Evolutionary conservation across 192 early-diverging fungal species (phyloP), one percentile per base, ranked within the genome.

Genomic region (Coemansia sp.): DNA sequence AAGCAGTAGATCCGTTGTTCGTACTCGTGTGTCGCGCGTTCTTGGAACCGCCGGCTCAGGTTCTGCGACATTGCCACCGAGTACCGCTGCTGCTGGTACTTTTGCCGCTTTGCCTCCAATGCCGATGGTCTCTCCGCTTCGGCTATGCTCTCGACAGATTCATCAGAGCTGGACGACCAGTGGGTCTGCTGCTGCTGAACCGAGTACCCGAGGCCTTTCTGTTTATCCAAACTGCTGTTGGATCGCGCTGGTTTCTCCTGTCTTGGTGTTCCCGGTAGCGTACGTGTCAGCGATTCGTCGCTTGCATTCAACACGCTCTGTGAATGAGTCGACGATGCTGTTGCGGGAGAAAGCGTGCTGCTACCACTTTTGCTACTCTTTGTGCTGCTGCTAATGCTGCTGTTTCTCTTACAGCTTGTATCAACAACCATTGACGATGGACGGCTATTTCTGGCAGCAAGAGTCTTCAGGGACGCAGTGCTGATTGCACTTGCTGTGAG

Each of bases 1-100:
- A 79, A 59, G 44, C 75, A 72, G 60, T 79, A 72, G 37, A 79
- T 79, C 30, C 75, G 75, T 48, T 79, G 75, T 60, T 79, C 75
- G 52, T 72, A 72, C 44, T 79, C 70, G 61, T 79, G 75, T 2
- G 69, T 56, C 11, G 64, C 30, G 8, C 55, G 69, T 15, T 69
- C 59, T 44, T 79, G 75, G 53, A 79, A 79, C 10, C 75, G 75
- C 8, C 75, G 70, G 55, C 37, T 68, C 27, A 79, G 38, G 40
- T 72, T 79, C 25, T 79, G 69, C 36, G 75, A 67, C 62, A 72
- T 79, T 23, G 75, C 62, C 37, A 79, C 75, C 1, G 70, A 72
- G 55, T 79, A 69, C 48, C 75, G 58, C 25, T 68, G 65, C 11
- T 36, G 38, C n/a, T n/a, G 23, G 19, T 27, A 31, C 14, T 29